Base-by-base conservation (phyloP, 1,284 basidiomycete species). In the Cryptococcus sp. region DNA sequence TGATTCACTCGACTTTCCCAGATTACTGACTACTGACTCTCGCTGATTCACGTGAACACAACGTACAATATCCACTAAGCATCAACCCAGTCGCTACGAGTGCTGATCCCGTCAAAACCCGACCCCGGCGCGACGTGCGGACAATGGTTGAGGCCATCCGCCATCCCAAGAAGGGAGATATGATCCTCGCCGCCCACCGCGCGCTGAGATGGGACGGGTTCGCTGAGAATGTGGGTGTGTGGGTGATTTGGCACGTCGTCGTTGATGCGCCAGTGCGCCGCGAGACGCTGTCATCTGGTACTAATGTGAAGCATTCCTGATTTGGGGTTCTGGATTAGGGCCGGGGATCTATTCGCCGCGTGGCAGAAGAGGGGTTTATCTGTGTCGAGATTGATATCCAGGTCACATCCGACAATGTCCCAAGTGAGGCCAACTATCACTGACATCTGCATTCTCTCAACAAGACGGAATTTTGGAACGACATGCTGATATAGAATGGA, bases 331-430 rank as follows among this genome's bases (percentile, higher is more conserved):
- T 17, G 17, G 45, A 8, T 27, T 23, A 63, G 61, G 62, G 63
- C 50, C 27, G 42, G n/a, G 50, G 31, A 13, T 50, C 60, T 3
- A 47, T 65, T 25, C 19, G 27, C 27, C 39, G 31, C 17, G 60
- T 59, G 5, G 60, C 55, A 11, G 40, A 51, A 39, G 31, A 50
- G 5, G 60, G 60, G n/a, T 41, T 55, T 25, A 60, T 47, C 17
- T 61, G 54, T 20, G 47, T 65, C 13, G 63, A 65, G 48, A 40
- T 65, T 35, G 60, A 65, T 50, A 49, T 65, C 17, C 41, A 51
- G 39, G 23, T 65, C 20, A 62, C 57, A 11, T 51, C 42, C 5
- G 62, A 64, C 50, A 49, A 49, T 31, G 49, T 56, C n/a, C 56
- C 55, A 22, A 52, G 56, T 59, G 3, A 46, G 53, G 23, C 27